A percentile compares a stretch with the other conserved stretches of the same genome.
These are phyloP conservation scores for Leccinum boreale DNA, from an alignment of 768 basidiomycete species.

Conservation along the genomic window DNA sequence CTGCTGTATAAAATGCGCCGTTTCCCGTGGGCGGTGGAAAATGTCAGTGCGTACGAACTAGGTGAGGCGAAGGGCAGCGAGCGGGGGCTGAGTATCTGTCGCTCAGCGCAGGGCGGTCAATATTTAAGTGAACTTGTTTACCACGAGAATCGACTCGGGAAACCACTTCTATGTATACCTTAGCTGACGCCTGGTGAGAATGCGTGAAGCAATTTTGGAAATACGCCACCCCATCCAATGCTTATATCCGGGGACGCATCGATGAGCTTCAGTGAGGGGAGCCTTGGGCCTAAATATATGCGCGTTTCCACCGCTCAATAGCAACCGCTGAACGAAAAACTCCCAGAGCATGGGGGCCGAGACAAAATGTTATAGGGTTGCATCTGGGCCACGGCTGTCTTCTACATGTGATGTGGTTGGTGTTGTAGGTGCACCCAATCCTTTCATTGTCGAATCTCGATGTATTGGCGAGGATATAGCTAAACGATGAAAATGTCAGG, in stretches of 20 bases:
- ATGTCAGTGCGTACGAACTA: not conserved
- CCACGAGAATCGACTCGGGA: not conserved
- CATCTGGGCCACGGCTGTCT: too few relatives aligned
- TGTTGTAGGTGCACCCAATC: too few relatives aligned
- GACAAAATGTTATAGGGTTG: too few relatives aligned
- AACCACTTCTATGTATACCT: not conserved
- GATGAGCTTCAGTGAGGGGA: slow-evolving; percentile 24
- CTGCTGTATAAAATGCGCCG: not conserved
- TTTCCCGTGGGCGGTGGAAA: not conserved
- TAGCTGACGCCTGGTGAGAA: not conserved
- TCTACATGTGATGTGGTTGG: too few relatives aligned
- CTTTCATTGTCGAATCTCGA: too few relatives aligned
- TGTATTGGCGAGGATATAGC: too few relatives aligned
- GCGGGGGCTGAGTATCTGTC: not conserved
- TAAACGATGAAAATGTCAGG: too few relatives aligned
- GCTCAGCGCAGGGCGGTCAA: not conserved
- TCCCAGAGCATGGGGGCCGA: too few relatives aligned
- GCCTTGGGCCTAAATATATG: slow-evolving; percentile 42
- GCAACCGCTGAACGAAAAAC: slow-evolving; percentile 73
- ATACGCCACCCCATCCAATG: slow-evolving; percentile 61
- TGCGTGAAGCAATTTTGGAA: not conserved
- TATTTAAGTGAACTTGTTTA: not conserved
- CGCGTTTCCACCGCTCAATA: slow-evolving; percentile 62
- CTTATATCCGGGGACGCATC: slow-evolving; percentile 50
- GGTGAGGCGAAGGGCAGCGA: not conserved